phyloP scores from a whole-genome alignment of 345 rosid genomes.

The Tarenaya hassleriana region DNA sequence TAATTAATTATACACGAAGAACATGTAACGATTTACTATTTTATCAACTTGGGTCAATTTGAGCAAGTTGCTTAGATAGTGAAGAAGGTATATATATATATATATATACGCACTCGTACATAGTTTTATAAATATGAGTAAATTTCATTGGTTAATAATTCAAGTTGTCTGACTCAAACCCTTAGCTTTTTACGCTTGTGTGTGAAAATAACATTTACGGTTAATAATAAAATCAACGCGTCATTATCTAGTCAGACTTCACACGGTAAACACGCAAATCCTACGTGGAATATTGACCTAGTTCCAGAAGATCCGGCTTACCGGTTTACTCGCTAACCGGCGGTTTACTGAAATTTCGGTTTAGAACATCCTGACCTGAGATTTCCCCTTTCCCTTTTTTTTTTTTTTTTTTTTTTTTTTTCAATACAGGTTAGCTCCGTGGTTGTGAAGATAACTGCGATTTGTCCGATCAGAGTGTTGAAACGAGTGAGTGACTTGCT shows the following conservation, averaged over 20 bases:
- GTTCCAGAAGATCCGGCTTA: conserved; percentile 6
- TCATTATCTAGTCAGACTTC: too few species aligned
- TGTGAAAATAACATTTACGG: too few species aligned
- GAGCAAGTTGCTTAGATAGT: too few species aligned
- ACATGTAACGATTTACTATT: too few species aligned
- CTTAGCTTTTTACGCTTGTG: background rate
- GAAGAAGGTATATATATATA: too few species aligned
- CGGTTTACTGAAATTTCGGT: conserved; percentile 6
- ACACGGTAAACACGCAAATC: conserved; percentile 15
- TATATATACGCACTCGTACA: background rate
- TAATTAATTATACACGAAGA: too few species aligned
- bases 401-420: too few species aligned
- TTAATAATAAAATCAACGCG: conserved; percentile 5
- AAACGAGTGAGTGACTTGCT: conserved; percentile 65
- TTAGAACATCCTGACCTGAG: background rate
- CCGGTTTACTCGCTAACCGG: too few species aligned
- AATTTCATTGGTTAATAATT: background rate
- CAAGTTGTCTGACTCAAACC: background rate
- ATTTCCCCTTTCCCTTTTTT: too few species aligned
- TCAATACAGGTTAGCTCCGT: conserved; percentile 88
- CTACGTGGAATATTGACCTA: conserved; percentile 11
- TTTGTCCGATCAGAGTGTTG: conserved; percentile 56
- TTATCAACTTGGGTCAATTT: too few species aligned
- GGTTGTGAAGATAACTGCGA: conserved; percentile 66
- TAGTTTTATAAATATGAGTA: too few species aligned